Base-by-base conservation (phyloP, 202 grass and related monocot genomes). In the Eragrostis tef region DNA sequence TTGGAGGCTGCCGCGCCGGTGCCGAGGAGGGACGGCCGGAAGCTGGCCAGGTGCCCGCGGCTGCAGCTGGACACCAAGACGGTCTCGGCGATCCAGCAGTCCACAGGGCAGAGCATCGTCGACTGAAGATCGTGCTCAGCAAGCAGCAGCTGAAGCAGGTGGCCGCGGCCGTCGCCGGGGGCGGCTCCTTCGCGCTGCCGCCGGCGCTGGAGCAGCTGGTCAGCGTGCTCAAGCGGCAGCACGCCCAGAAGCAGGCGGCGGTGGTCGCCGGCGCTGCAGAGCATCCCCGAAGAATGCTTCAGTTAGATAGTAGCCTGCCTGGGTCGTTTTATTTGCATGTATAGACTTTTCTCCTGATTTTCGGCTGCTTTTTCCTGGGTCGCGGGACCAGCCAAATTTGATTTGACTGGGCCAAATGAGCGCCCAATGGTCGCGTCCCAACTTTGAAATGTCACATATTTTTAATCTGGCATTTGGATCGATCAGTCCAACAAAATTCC, bases 141-240 rank as follows among this genome's bases (percentile, higher is more conserved):
- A 97, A 90, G 90, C 80, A 91, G 64, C 88, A 97, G 89, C 85
- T 97, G 5, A 97, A 92, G 87, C 85, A 94, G 84, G 59, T 97
- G 72, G 64, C 85, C 5, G 85, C 91, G 61, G 73, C 85, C 54
- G 80, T 87, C 6, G 80, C 80, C 2, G 80, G 46, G 3, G 88
- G 84, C 3, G 80, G 52, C 53, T 25, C 58, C 15, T 79, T 80
- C 47, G 71, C 64, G 3, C 80, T 90, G 70, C 88, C 88, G 56
- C 89, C 89, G 19, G 83, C 83, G 64, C 86, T 94, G 75, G 86
- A 91, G 71, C 91, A 94, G 76, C 89, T 94, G 8, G 86, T 94
- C 16, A 75, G 73, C 87, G 75, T 66, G 22, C 83, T 91, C 39
- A 85, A 64, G 56, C 79, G 79, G 70, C 89, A 88, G 83, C 83